phyloP scores from a whole-genome alignment of 2,329 filamentous ascomycete genomes.

The Penicillium oxalicum region DNA sequence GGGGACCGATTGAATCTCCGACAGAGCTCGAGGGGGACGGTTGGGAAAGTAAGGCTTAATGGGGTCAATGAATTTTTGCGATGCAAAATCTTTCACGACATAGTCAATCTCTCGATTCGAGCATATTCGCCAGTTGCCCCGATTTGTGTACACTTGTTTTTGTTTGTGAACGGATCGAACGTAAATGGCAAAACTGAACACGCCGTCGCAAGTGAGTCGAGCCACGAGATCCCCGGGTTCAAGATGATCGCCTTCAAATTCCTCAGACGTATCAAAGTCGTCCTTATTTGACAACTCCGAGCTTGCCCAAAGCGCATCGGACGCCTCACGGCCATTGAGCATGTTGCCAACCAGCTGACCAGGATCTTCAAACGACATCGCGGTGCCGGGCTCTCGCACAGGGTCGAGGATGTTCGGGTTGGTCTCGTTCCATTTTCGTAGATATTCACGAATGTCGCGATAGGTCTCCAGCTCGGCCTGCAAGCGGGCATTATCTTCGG shows the following conservation, averaged over 20 bases:
- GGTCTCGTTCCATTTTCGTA: constrained; percentile 36
- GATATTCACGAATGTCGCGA: constrained; percentile 37
- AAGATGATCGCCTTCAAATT: constrained; percentile 33
- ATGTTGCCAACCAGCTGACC: constrained; percentile 27
- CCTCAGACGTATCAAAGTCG: constrained; percentile 22
- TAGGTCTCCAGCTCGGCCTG: constrained; percentile 32
- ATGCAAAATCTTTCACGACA: constrained; percentile 45
- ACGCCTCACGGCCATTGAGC: constrained; percentile 28
- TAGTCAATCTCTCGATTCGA: constrained; percentile 40
- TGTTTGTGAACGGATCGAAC: constrained; percentile 37
- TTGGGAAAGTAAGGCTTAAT: constrained; percentile 49
- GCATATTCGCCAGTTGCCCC: constrained; percentile 41
- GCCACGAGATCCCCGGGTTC: constrained; percentile 39
- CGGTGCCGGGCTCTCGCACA: constrained; percentile 19
- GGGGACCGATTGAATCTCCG: constrained; percentile 30
- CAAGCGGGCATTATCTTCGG: constrained; percentile 23
- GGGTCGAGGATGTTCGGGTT: constrained; percentile 29
- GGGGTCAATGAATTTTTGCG: constrained; percentile 40
- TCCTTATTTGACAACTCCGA: constrained; percentile 22
- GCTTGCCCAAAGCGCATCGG: constrained; percentile 24
- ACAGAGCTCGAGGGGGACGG: constrained; percentile 18
- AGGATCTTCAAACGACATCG: constrained; percentile 7
- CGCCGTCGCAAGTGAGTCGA: constrained; percentile 23
- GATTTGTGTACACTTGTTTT: constrained; percentile 39
- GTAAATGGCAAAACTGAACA: constrained; percentile 35